Percentiles rank a stretch among this genome's conserved stretches.
phyloP scores from a whole-genome alignment of 768 basidiomycete genomes.

The Hypsizygus marmoreus region DNA sequence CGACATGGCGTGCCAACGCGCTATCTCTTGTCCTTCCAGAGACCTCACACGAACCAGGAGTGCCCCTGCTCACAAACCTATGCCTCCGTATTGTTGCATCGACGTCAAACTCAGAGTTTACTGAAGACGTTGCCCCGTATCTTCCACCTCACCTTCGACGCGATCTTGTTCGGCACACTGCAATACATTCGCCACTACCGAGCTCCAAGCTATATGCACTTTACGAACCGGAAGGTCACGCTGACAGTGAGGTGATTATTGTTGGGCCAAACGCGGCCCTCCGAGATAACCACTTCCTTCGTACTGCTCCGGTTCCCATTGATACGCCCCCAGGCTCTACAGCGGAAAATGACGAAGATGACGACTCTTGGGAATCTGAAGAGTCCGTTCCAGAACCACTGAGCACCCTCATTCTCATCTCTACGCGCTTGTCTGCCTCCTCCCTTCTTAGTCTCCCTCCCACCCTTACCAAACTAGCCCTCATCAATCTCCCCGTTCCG shows the following conservation, averaged over 20 bases:
- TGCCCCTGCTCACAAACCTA: constrained; percentile 57
- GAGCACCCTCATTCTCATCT: constrained; percentile 52
- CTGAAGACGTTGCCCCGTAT: constrained; percentile 44
- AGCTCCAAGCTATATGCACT: constrained; percentile 51
- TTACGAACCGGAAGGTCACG: constrained; percentile 50
- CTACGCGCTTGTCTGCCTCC: constrained; percentile 43
- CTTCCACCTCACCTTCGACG: constrained; percentile 63
- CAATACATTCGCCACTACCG: constrained; percentile 58
- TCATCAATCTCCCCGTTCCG: constrained; percentile 51
- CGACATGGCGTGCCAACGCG: constrained; percentile 56
- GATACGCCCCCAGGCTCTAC: too few relatives aligned
- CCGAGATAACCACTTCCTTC: constrained; percentile 44
- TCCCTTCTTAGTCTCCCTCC: constrained; percentile 57
- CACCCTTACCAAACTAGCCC: constrained; percentile 63
- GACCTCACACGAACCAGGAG: constrained; percentile 18
- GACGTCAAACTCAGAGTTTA: constrained; percentile 41
- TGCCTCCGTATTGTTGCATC: constrained; percentile 55
- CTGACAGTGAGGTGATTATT: constrained; percentile 65
- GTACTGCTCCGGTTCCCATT: constrained; percentile 6
- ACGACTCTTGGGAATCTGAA: constrained; percentile 48
- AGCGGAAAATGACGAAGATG: constrained; percentile 4
- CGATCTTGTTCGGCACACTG: constrained; percentile 57
- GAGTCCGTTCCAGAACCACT: constrained; percentile 37
- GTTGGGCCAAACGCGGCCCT: constrained; percentile 55
- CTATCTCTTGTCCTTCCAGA: constrained; percentile 53